Evolutionary conservation across 345 rosid genomes (phyloP), one percentile per base, ranked within the genome.

Genomic region (Salix purpurea): DNA sequence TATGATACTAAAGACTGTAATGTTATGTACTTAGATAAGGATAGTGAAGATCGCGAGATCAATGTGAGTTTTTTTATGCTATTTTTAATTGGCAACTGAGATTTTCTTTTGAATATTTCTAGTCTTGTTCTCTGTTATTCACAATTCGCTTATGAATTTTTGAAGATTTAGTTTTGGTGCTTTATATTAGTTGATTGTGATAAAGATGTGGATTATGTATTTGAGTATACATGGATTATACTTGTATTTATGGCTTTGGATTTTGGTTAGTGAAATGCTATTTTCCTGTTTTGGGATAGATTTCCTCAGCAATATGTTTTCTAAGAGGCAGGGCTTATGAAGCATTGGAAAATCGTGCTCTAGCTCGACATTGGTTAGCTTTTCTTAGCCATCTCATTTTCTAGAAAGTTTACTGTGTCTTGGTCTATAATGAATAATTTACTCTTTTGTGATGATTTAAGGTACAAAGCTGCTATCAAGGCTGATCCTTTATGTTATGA

Each of bases 401-500:
- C 21, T 58, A 40, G 7, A 56, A 7, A 56, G 11, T 13, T 10
- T 6, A 64, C 2, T 1, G 19, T 66, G 54, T 28, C 30, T 15
- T 26, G 34, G 64, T 24, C 46, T 24, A 13, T 30, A 24, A 36
- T 68, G 23, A 42, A 65, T 26, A 14, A 69, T 72, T 65, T 81
- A 40, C 60, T 54, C 40, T 74, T n/a, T 74, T 74, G 32, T 83
- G 76, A 15, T 74, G 72, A 76, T 82, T 74, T 54, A 71, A 95
- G 99, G 99, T 95, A 92, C 82, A 92, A 96, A 89, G 97, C 95
- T 74, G 98, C 99, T 77, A 84, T 96, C 74, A 96, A 89, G 86
- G 97, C 98, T 67, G 99, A 96, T 85, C 98, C 99, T 62, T 85
- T 96, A 70, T 93, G 99, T 84, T 93, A 91, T 75, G 99, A 96